These are phyloP conservation scores for Colletotrichum caudatum DNA, from an alignment of 2,329 filamentous ascomycete genomes.

Conservation along the genomic window DNA sequence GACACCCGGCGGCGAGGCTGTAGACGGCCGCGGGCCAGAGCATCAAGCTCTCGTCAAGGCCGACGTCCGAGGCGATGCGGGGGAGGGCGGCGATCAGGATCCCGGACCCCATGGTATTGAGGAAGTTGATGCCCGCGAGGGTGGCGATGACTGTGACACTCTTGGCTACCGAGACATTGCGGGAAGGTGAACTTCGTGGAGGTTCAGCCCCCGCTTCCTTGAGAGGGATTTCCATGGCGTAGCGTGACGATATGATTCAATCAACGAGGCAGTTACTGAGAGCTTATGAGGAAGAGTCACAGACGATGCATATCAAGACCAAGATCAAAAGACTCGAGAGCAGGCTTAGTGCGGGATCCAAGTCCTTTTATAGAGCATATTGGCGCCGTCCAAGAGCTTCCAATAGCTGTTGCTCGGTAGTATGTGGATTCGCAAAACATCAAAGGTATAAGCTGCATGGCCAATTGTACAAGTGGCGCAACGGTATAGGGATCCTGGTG, in stretches of 20 bases:
- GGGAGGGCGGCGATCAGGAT: constrained; percentile 54
- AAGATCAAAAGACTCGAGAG: no score
- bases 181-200: not conserved
- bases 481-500: not conserved
- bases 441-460: constrained; percentile 4
- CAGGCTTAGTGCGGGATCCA: not conserved
- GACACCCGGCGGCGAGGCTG: constrained; percentile 47
- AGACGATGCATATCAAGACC: not conserved
- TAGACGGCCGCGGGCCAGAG: constrained; percentile 51
- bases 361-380: not conserved
- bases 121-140: constrained; percentile 51
- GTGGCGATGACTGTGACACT: constrained; percentile 49
- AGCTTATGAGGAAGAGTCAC: not conserved
- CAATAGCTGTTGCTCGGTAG: no score
- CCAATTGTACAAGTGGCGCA: not conserved
- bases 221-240: constrained; percentile 1
- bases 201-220: constrained; percentile 6
- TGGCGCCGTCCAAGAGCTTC: no score
- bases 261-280: no score
- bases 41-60: constrained; percentile 47
- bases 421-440: not conserved
- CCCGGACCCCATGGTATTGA: constrained; percentile 53
- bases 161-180: constrained; percentile 45
- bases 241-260: no score
- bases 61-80: constrained; percentile 53